phyloP scores from a whole-genome alignment of 1,284 basidiomycete genomes.

The Ceratobasidium sp. region DNA sequence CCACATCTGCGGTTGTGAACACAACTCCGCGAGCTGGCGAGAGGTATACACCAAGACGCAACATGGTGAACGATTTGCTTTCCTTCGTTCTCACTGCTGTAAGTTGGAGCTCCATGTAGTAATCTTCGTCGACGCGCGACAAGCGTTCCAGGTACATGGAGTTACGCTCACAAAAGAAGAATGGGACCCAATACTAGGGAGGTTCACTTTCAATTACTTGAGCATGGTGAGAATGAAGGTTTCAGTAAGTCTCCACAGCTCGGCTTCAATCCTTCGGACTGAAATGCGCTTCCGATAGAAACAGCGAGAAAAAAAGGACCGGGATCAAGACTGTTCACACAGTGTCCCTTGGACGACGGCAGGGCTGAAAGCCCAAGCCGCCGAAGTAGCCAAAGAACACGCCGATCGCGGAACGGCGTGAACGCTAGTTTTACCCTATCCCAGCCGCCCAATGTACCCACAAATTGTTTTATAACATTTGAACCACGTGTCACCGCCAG shows the following conservation, averaged over 20 bases:
- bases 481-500: no score
- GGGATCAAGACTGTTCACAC: no score
- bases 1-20: neutral
- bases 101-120: constrained; percentile 4
- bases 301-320: no score
- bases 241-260: constrained; percentile 9
- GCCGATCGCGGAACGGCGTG: no score
- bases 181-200: neutral
- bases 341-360: no score
- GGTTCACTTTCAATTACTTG: neutral
- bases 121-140: neutral
- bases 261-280: no score
- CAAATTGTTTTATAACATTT: no score
- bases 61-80: neutral
- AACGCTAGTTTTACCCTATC: no score
- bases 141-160: neutral
- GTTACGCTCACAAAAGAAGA: constrained; percentile 1
- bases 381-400: no score
- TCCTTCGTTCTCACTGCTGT: neutral
- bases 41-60: neutral
- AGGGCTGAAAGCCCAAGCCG: no score
- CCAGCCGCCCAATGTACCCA: no score
- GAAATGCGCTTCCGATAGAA: no score
- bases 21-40: neutral
- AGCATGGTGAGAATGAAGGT: constrained; percentile 10